phyloP scores from a whole-genome alignment of 371 early-diverging fungal genomes.

The Apophysomyces elegans region DNA sequence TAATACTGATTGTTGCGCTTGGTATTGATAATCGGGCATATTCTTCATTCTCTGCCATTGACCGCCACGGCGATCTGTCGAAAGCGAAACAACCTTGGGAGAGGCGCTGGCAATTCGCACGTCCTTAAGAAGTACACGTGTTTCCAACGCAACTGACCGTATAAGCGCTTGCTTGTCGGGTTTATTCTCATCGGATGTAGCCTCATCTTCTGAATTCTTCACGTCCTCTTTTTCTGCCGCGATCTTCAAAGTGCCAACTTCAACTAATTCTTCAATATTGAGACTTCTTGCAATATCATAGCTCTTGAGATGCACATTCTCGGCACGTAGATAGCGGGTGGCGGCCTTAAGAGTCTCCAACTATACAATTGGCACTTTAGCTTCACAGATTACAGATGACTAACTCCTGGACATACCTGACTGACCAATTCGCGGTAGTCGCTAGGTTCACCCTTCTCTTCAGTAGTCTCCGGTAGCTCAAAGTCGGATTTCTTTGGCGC shows the following conservation, averaged over 20 bases:
- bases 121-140: slow-evolving; percentile 48
- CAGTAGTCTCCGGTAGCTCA: slow-evolving; percentile 20
- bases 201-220: slow-evolving; percentile 1
- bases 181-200: slow-evolving; percentile 29
- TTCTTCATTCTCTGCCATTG: slow-evolving; percentile 63
- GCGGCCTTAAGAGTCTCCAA: slow-evolving; percentile 76
- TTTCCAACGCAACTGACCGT: slow-evolving; percentile 39
- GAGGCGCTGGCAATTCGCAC: slow-evolving; percentile 55
- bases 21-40: slow-evolving; percentile 73
- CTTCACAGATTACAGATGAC: background rate
- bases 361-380: background rate
- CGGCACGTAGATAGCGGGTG: slow-evolving; percentile 75
- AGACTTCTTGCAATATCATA: slow-evolving; percentile 48
- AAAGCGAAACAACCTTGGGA: slow-evolving; percentile 58
- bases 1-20: slow-evolving; percentile 72
- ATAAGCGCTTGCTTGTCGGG: slow-evolving; percentile 17
- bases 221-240: slow-evolving; percentile 12
- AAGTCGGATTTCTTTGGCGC: slow-evolving; percentile 30
- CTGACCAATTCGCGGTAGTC: slow-evolving; percentile 25
- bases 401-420: slow-evolving; percentile 13
- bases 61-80: slow-evolving; percentile 26
- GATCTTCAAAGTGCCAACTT: slow-evolving; percentile 6
- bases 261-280: slow-evolving; percentile 31
- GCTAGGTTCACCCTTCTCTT: slow-evolving; percentile 4
- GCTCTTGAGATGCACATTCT: slow-evolving; percentile 80